Base-by-base conservation (phyloP, 148 eudicot species). In the Persicaria tinctoria region DNA sequence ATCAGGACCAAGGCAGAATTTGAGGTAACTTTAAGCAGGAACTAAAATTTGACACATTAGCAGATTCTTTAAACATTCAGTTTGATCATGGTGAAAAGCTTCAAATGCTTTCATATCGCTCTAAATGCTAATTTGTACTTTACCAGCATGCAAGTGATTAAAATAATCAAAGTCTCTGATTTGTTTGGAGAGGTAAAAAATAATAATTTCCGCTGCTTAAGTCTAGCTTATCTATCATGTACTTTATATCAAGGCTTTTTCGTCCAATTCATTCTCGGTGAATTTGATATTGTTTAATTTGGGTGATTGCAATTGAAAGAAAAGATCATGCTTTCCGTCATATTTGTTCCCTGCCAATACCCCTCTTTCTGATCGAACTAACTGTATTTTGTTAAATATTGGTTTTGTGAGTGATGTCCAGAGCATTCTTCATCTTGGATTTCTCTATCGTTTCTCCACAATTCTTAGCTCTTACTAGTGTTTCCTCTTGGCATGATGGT, bases 1-100 rank as follows among this genome's bases (percentile, higher is more conserved):
- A 96, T 96, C 82, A 81, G 99, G 78, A 97, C 99, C 70, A 96
- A 89, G 86, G 97, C 99, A 73, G 99, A 96, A 85, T 96, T 96
- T 88, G 99, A 96, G 97, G 99, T 56, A 38, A 53, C 38, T 71
- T 46, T 41, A 66, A 38, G 74, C 38, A 18, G 32, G 38, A 48
- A 8, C 74, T 46, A 6, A 71, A 10, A 11, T 71, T 71, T 71
- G 38, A 17, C 32, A 18, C 51, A 71, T 71, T 3, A 47, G 44
- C 44, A 47, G 8, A 50, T 5, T 50, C 47, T 70, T 8, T 49
- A 50, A 47, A 50, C 2, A 11, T 20, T 47, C 44, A 50, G 17
- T 48, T 17, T 17, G 47, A 8, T 41, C 6, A 44, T 13, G 47
- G 41, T 41, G 44, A 44, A 38, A n/a, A 12, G 16, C 18, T 66